Evolutionary conservation across 2,329 filamentous ascomycete species (phyloP), one percentile per base, ranked within the genome.

Genomic region (Sclerotinia glacialis): DNA sequence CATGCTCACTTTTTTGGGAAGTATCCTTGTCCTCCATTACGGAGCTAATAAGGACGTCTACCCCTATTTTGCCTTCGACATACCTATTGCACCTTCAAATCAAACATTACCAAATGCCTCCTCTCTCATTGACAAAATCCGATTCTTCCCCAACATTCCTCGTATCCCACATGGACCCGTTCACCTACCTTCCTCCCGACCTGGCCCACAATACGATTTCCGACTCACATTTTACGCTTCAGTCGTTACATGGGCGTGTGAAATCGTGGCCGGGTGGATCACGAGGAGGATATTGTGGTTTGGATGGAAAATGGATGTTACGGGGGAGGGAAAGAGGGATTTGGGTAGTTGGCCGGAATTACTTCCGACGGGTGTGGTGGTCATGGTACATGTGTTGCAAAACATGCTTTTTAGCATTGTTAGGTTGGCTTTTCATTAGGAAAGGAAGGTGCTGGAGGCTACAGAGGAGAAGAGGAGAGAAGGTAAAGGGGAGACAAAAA

Each of bases 331-430:
- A 34, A 86, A 85, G 77, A 78, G 85, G 68, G 87, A 90, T 76
- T 78, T 90, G 71, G 83, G 83, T 8, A 83, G 86, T 65, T 89
- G 87, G 85, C 87, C 87, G 2, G 87, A 89, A 78, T 77, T 90
- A 72, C 77, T 90, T 72, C 87, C 87, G 23, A 88, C 87, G 3
- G 85, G 85, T 65, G 84, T 88, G 26, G 85, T 85, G 28, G 87
- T 89, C 28, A 86, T 86, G 79, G 78, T 89, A 75, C 87, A 90
- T 72, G 87, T 89, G 61, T 74, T 89, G 77, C 87, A 90, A 78
- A 90, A 89, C 75, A 90, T 90, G 87, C 77, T 90, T 66, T 89
- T 90, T 78, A 87, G 85, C 55, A 89, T 90, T 72, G 84, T 89
- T 46, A 82, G 87, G 69, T 77, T 90, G 73, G 83, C 85, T 70